A percentile compares a stretch with the other conserved stretches of the same genome.
These are phyloP conservation scores for Clavispora phyllophila DNA, from an alignment of 805 yeast species.

Conservation along the genomic window DNA sequence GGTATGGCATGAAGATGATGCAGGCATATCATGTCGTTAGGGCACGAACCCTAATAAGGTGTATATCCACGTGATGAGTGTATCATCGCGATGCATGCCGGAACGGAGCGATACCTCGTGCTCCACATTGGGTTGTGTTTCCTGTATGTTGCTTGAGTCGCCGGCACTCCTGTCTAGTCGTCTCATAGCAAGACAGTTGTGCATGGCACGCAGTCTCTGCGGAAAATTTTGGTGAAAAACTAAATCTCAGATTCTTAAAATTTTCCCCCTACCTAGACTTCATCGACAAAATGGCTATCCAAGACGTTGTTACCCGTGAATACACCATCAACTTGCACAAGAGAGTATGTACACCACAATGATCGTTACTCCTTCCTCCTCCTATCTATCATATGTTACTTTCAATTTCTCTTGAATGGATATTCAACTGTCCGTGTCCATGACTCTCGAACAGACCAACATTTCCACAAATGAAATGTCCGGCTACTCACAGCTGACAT, in stretches of 20 bases:
- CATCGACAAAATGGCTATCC: slow-evolving; percentile 66
- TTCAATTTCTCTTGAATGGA: neutral
- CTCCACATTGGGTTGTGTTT: neutral
- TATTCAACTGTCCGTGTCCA: neutral
- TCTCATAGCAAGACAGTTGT: neutral
- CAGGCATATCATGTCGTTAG: neutral
- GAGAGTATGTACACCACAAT: slow-evolving; percentile 67
- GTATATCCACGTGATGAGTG: neutral
- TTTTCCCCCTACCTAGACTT: slow-evolving; percentile 13
- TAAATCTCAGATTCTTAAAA: slow-evolving; percentile 1
- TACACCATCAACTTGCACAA: slow-evolving; percentile 99
- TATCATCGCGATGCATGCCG: neutral
- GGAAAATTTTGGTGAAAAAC: slow-evolving; percentile 17
- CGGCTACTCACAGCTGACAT: neutral
- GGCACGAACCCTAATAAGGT: neutral
- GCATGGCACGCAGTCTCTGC: slow-evolving; percentile 12
- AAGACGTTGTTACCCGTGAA: slow-evolving; percentile 99
- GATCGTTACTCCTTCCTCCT: neutral
- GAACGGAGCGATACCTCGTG: neutral
- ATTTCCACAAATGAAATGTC: neutral
- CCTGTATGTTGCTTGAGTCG: neutral
- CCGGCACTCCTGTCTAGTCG: neutral
- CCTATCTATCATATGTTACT: neutral
- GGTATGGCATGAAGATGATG: slow-evolving; percentile 23
- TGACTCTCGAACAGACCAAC: neutral